Evolutionary conservation across 1,284 basidiomycete species (phyloP), one percentile per base, ranked within the genome.

Genomic region (Taiwanofungus camphoratus): DNA sequence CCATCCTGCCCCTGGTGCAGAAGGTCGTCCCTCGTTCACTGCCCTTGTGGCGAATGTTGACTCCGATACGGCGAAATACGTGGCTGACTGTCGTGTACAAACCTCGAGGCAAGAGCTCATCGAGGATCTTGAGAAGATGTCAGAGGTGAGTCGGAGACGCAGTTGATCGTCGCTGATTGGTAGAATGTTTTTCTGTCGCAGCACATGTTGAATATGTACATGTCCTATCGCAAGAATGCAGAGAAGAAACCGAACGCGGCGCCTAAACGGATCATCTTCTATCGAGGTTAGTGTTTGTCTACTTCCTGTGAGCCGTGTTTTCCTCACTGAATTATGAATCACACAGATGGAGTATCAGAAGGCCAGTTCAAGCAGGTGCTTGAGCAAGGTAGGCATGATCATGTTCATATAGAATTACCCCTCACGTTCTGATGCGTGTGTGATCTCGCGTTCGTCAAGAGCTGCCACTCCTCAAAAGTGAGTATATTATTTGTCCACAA

Each of bases 31-130:
- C 0, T 89, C 87, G 0, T 88, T 86, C 58, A 81, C 85, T 0
- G 70, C 85, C 1, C 64, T 90, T 0, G 87, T 89, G 6, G 84
- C 72, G 20, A 87, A 79, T 49, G 76, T 88, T 27, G 86, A 89
- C 58, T 76, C 75, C 0, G 72, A 79, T 48, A 73, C 72, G 0
- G 78, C 79, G 0, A 71, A 70, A 57, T 76, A 70, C 44, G 57
- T 72, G 16, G 70, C 72, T 26, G 78, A 75, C 30, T 77, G 72
- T 38, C 69, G 75, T 13, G 81, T 83, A 2, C 87, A 89, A 58
- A 69, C 69, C 0, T 80, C 82, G 19, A 73, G 82, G 1, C 69
- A 74, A 48, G 87, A 89, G 57, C 87, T 88, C 59, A 88, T 89
- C 33, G 76, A 76, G 31, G 82, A 85, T 33, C 58, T 89, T 7